Evolutionary conservation across 2,329 filamentous ascomycete species (phyloP), one percentile per base, ranked within the genome.

Genomic region (Ceratocystis ficicola): DNA sequence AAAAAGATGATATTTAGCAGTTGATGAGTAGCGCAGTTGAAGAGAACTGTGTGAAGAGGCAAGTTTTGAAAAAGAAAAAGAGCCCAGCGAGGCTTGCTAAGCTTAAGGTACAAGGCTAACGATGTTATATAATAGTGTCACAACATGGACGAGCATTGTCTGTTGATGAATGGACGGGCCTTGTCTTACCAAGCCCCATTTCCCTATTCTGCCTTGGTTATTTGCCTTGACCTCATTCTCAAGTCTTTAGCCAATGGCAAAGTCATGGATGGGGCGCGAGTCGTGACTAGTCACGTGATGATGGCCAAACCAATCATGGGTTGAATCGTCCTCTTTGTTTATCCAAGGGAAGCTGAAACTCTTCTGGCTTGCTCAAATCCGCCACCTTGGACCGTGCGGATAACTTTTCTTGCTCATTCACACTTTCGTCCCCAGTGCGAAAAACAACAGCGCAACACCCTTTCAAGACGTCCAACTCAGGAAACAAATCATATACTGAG

Each of bases 351-450:
- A 57, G 52, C 52, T 32, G 52, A 28, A 30, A 30, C 52, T 7
- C 22, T 57, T 41, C 36, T 41, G 36, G 22, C 52, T 32, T 57
- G 22, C 8, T 30, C 52, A 57, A 32, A 32, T 12, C 52, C 52
- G 28, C 52, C 22, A 32, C 52, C 15, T 15, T 17, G 52, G 61
- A 57, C 65, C 65, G 50, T 64, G 65, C 65, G 61, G 57, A 66
- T 36, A 60, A 46, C 32, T 63, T 63, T 62, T 57, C 52, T 64
- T 44, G 22, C 61, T 64, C 41, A 66, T 60, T 55, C 52, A 66
- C 60, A 41, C 22, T 62, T 36, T 41, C 36, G 5, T 6, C 59
- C 66, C 66, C 66, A 67, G 66, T 67, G 66, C 66, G 66, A 67
- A 67, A 63, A 67, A 62, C 32, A 46, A 44, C 44, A 36, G 20